phyloP scores from a whole-genome alignment of 768 basidiomycete genomes.

The Harrya chromipes region DNA sequence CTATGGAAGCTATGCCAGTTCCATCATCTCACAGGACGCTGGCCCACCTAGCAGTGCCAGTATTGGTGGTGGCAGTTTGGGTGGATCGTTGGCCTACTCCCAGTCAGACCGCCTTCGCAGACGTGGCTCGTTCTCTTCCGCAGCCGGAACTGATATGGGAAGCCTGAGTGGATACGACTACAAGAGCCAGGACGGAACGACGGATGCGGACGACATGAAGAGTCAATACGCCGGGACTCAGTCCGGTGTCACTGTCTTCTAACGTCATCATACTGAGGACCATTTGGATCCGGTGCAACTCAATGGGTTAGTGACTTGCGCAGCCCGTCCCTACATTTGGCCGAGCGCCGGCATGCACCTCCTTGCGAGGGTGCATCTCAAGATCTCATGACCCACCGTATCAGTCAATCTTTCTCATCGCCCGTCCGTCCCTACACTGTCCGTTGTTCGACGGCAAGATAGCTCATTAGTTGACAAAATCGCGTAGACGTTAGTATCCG shows the following conservation, averaged over 20 bases:
- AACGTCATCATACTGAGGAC: constrained; percentile 22
- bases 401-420: constrained; percentile 12
- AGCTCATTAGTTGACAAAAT: constrained; percentile 3
- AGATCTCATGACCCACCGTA: background rate
- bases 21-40: constrained; percentile 90
- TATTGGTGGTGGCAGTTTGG: constrained; percentile 49
- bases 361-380: constrained; percentile 5
- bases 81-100: constrained; percentile 70
- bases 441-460: constrained; percentile 2
- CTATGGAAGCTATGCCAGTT: constrained; percentile 81
- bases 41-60: constrained; percentile 59
- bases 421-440: background rate
- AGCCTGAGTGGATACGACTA: constrained; percentile 77
- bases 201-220: constrained; percentile 83
- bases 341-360: constrained; percentile 10
- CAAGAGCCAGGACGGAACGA: constrained; percentile 85
- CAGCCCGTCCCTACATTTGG: constrained; percentile 2
- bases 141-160: constrained; percentile 73
- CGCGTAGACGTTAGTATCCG: background rate
- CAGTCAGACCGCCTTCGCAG: constrained; percentile 88
- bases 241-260: constrained; percentile 83
- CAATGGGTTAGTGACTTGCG: constrained; percentile 13
- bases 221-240: constrained; percentile 86
- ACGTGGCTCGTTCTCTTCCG: constrained; percentile 72
- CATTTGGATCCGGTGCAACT: constrained; percentile 4